Conservation (phyloP, 306 rosid species). For the Vigna unguiculata region DNA sequence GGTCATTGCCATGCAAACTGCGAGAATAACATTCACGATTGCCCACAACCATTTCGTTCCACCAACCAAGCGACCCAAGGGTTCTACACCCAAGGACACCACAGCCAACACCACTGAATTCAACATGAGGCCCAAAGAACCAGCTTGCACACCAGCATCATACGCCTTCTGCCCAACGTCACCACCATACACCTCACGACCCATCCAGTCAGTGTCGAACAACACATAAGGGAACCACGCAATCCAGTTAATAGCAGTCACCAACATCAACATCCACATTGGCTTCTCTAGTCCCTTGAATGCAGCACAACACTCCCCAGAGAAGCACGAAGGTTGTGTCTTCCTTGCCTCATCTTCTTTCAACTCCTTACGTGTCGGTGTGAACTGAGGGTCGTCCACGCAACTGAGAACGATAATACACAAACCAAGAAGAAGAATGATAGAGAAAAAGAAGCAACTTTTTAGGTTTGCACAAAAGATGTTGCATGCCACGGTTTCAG, state of each 20-base stretch:
- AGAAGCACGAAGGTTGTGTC: constrained; percentile 12
- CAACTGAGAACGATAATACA: constrained; percentile 31
- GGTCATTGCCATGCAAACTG: constrained; percentile 48
- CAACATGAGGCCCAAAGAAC: constrained; percentile 67
- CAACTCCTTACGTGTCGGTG: accelerated
- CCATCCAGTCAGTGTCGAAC: constrained; percentile 91
- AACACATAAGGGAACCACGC: constrained; percentile 83
- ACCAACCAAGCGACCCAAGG: constrained; percentile 52
- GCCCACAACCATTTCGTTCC: constrained; percentile 77
- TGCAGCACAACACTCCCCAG: constrained; percentile 40
- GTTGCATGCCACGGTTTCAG: constrained; percentile 61
- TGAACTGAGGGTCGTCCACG: constrained; percentile 43
- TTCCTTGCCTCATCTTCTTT: neutral
- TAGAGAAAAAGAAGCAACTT: constrained; percentile 68
- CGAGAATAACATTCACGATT: constrained; percentile 61
- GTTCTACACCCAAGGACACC: constrained; percentile 56
- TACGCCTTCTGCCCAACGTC: constrained; percentile 48
- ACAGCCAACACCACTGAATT: constrained; percentile 67
- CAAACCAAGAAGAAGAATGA: constrained; percentile 32
- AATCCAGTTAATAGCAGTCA: constrained; percentile 72
- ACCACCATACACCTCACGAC: constrained; percentile 80
- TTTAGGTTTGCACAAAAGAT: constrained; percentile 74
- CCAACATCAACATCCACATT: constrained; percentile 67
- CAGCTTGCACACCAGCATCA: constrained; percentile 56
- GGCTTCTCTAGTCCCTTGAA: constrained; percentile 55